phyloP scores from a whole-genome alignment of 495 filamentous ascomycete genomes.

The Aspergillus avenaceus region DNA sequence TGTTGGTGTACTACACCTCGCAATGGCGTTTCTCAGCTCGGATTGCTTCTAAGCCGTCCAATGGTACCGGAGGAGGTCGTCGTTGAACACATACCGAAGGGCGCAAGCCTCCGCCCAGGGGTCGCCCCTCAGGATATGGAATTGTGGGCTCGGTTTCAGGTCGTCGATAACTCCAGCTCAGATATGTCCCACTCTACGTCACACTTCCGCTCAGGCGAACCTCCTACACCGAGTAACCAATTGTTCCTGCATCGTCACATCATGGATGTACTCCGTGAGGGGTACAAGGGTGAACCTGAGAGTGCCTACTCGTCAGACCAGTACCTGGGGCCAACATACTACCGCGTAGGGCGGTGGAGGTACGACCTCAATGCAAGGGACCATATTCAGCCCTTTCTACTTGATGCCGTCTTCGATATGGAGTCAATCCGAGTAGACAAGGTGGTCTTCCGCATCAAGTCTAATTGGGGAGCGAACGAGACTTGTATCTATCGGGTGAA shows the following conservation, averaged over 20 bases:
- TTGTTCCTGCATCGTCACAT: conserved; percentile 27
- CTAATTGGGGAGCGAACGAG: conserved; percentile 43
- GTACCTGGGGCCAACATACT: conserved; percentile 30
- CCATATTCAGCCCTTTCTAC: conserved; percentile 32
- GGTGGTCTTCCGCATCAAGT: conserved; percentile 41
- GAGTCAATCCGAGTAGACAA: conserved; percentile 34
- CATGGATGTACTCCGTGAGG: conserved; percentile 26
- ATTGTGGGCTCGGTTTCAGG: conserved; percentile 37
- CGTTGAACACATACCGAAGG: conserved; percentile 42
- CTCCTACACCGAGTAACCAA: conserved; percentile 1
- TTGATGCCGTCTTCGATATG: conserved; percentile 33
- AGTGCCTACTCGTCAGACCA: conserved; percentile 31
- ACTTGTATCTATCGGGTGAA: conserved; percentile 48
- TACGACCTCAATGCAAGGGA: conserved; percentile 35
- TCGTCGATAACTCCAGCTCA: conserved; percentile 10
- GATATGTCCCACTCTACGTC: neutral
- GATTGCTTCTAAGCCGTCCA: conserved; percentile 25
- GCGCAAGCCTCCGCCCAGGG: conserved; percentile 26
- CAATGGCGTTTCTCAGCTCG: conserved; percentile 37
- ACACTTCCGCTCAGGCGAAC: conserved; percentile 5
- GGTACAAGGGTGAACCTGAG: conserved; percentile 23
- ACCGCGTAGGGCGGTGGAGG: conserved; percentile 40
- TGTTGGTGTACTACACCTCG: conserved; percentile 43
- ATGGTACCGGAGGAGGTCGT: conserved; percentile 46
- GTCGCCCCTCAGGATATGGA: conserved; percentile 44